Evolutionary conservation across 2,329 filamentous ascomycete species (phyloP).

Genomic region (Aureobasidium leucospermi): DNA sequence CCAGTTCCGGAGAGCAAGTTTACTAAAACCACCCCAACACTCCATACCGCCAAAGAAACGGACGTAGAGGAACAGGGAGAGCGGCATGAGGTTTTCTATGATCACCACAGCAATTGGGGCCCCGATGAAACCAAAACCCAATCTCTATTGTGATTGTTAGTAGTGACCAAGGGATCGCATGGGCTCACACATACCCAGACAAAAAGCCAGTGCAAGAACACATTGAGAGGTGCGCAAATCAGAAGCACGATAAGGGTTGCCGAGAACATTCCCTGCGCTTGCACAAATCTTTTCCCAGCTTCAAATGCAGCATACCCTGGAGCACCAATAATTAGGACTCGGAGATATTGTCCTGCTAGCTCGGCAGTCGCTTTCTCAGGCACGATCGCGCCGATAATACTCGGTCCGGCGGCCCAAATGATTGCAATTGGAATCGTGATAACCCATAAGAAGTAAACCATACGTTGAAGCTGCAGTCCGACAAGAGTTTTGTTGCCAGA

Average conservation of each 20-base stretch:
- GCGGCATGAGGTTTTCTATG: slow-evolving; percentile 64
- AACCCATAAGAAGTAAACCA: slow-evolving; percentile 66
- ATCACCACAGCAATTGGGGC: slow-evolving; percentile 69
- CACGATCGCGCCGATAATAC: slow-evolving; percentile 56
- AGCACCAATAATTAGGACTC: slow-evolving; percentile 59
- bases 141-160: slow-evolving; percentile 23
- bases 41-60: slow-evolving; percentile 59
- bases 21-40: slow-evolving; percentile 72
- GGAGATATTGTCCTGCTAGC: slow-evolving; percentile 65
- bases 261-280: slow-evolving; percentile 78
- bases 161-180: background rate
- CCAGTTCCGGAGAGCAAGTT: slow-evolving; percentile 64
- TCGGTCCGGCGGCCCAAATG: slow-evolving; percentile 61
- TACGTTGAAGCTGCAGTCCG: slow-evolving; percentile 70
- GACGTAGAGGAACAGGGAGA: slow-evolving; percentile 65
- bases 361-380: slow-evolving; percentile 62
- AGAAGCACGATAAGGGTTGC: slow-evolving; percentile 75
- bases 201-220: slow-evolving; percentile 69
- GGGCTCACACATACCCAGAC: slow-evolving; percentile 54
- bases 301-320: slow-evolving; percentile 73
- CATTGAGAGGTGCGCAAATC: slow-evolving; percentile 73
- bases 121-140: slow-evolving; percentile 64
- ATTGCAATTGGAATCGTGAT: slow-evolving; percentile 66
- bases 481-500: slow-evolving; percentile 77
- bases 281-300: slow-evolving; percentile 72